Evolutionary conservation across 2,329 filamentous ascomycete genomes (phyloP), one percentile per base, ranked within the genome.

Genomic region (Penicillium freii): DNA sequence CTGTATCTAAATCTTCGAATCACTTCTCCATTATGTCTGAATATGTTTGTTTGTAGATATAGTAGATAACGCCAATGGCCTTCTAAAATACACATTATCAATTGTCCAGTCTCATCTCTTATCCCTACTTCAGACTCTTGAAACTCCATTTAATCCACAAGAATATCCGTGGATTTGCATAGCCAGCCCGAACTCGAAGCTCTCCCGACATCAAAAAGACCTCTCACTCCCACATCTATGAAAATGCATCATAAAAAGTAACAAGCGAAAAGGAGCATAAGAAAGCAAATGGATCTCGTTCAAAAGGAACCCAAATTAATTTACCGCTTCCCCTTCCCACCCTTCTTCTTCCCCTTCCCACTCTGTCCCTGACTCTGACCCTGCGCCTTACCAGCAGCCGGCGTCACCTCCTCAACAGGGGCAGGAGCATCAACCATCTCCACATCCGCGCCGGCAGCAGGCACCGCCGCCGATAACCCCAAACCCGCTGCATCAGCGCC

Each of bases 251-350:
- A 25, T 45, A 52, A 33, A 38, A 36, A 21, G 44, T 34, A 47
- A 34, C 21, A 47, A 25, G 31, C 21, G 29, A 36, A 36, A 13
- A 19, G 5, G 29, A 44, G 25, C 17, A 31, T 29, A 34, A 47
- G 9, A 47, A 36, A 34, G 29, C 54, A 48, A 40, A 50, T 17
- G 23, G 19, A 7, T 27, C 15, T 15, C 23, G 36, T 38, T 23
- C 42, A 53, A 51, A 51, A 33, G 21, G 19, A 36, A 25, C 10
- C n/a, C 19, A 17, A 17, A n/a, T 47, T 38, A 15, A 21, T 48
- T 81, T 77, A 89, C 80, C 85, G 84, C 80, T 87, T 88, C 45
- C 85, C 85, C 76, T 87, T 88, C 76, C 87, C 88, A 77, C 89
- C 88, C 78, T 88, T 89, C 74, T 85, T 87, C 71, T 74, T 75